Conservation (phyloP, 495 filamentous ascomycete genomes). For the Platismatia glauca region DNA sequence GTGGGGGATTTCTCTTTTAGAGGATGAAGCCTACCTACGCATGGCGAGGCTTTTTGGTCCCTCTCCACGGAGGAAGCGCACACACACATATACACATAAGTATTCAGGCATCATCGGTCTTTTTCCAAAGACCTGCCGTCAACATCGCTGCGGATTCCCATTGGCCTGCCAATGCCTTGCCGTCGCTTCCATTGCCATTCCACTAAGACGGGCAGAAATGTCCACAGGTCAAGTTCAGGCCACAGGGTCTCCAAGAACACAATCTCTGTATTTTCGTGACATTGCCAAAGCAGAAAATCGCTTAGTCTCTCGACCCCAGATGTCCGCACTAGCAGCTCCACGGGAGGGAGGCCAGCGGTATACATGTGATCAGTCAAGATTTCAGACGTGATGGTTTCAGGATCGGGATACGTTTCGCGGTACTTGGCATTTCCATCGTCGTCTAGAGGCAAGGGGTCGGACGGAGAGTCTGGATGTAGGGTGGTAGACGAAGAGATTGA, state of each 20-base stretch:
- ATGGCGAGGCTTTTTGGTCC: no score
- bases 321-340: slow-evolving; percentile 83
- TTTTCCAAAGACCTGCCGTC: neutral
- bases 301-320: slow-evolving; percentile 85
- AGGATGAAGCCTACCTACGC: no score
- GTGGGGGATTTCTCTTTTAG: no score
- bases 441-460: slow-evolving; percentile 26
- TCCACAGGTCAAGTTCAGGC: slow-evolving; percentile 94
- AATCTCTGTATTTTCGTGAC: slow-evolving; percentile 82
- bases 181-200: slow-evolving; percentile 78
- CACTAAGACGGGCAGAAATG: slow-evolving; percentile 82
- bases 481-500: slow-evolving; percentile 49
- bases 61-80: neutral
- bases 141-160: neutral
- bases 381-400: slow-evolving; percentile 76
- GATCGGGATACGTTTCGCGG: slow-evolving; percentile 43
- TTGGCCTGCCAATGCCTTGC: slow-evolving; percentile 35
- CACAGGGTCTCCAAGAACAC: slow-evolving; percentile 87
- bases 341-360: slow-evolving; percentile 72
- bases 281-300: slow-evolving; percentile 99
- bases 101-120: neutral
- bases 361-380: slow-evolving; percentile 74
- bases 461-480: slow-evolving; percentile 36
- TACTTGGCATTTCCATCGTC: slow-evolving; percentile 18
- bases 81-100: no score